Conservation (phyloP, 305 asterid species). For the Rubia balearica region DNA sequence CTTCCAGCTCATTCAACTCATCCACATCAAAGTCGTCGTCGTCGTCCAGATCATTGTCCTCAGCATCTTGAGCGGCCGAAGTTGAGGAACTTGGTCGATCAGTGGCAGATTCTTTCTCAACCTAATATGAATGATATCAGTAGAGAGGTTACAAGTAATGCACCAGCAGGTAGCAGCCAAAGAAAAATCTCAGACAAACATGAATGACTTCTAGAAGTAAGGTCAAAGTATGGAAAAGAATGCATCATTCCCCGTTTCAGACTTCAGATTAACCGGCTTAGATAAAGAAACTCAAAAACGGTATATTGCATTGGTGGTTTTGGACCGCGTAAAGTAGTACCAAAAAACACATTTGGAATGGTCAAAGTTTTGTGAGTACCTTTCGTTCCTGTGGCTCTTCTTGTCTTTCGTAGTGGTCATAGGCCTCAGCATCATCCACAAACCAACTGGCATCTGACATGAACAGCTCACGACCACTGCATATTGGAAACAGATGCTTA, state of each 20-base stretch:
- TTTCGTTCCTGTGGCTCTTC: constrained; percentile 40
- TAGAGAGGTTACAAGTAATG: not conserved
- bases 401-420: constrained; percentile 67
- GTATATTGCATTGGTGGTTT: not conserved
- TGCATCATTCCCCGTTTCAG: not conserved
- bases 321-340: not conserved
- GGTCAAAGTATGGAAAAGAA: not conserved
- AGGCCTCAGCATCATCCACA: constrained; percentile 90
- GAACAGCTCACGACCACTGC: constrained; percentile 98
- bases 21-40: constrained; percentile 85
- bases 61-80: constrained; percentile 31
- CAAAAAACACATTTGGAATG: not conserved
- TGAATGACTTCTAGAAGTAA: not conserved
- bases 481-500: constrained; percentile 22
- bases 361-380: constrained; percentile 28
- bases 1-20: constrained; percentile 87
- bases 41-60: constrained; percentile 20
- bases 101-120: constrained; percentile 30
- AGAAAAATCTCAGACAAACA: not conserved
- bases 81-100: constrained; percentile 64
- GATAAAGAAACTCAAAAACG: not conserved
- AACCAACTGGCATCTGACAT: constrained; percentile 75
- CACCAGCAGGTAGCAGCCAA: not conserved
- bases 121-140: constrained; percentile 34
- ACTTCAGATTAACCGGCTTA: not conserved